Evolutionary conservation across 495 filamentous ascomycete species (phyloP).

Genomic region (Gamarada debralockiae): DNA sequence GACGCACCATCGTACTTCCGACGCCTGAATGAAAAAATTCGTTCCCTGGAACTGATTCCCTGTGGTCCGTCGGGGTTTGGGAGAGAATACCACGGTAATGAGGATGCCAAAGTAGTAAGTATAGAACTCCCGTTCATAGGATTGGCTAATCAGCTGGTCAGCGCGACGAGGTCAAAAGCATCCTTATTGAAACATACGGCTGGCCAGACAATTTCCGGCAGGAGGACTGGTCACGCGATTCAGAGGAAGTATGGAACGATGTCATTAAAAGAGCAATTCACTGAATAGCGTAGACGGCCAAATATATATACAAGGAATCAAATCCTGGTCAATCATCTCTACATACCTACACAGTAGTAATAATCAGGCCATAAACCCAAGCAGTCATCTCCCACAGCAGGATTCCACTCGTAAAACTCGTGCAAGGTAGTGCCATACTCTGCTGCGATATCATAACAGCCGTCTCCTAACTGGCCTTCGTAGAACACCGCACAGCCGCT

Average conservation of each 20-base stretch:
- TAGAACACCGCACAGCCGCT: too few species aligned
- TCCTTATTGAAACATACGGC: not conserved
- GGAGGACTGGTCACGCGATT: slow-evolving; percentile 6
- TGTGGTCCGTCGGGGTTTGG: not conserved
- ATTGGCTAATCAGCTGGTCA: not conserved
- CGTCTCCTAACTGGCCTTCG: too few species aligned
- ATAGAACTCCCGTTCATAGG: not conserved
- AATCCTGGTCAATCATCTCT: not conserved
- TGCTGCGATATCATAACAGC: too few species aligned
- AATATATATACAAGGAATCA: not conserved
- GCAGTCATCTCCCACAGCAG: not conserved
- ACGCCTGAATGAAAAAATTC: not conserved
- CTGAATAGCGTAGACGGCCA: not conserved
- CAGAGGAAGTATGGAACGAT: slow-evolving; percentile 3
- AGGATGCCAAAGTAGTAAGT: not conserved
- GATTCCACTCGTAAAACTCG: not conserved
- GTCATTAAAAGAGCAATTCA: not conserved
- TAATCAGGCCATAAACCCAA: not conserved
- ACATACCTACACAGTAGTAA: not conserved
- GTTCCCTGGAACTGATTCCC: not conserved
- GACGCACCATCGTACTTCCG: slow-evolving; percentile 5
- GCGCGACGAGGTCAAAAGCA: not conserved
- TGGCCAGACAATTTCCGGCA: slow-evolving; percentile 9
- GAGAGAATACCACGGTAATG: not conserved
- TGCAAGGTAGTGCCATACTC: not conserved